Evolutionary conservation across 352 stramenopile genomes (phyloP), one percentile per base, ranked within the genome.

Genomic region (Poterioochromonas sp.): DNA sequence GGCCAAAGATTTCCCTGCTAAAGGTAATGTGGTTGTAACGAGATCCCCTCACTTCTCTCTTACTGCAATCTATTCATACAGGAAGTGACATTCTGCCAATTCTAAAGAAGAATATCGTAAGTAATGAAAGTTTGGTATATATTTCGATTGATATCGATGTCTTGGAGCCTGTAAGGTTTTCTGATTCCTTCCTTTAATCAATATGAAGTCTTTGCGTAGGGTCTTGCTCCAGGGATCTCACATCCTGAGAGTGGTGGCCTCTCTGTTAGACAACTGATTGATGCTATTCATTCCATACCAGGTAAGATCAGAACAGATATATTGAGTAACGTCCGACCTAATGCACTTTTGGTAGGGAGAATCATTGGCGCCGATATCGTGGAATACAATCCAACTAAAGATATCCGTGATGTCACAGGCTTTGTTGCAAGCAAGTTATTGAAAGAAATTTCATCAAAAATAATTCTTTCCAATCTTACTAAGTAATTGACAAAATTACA

Each of bases 121-220:
- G 5, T 51, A 18, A 51, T 20, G 43, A 51, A 53, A 76, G 40
- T 41, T 76, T 70, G 26, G 70, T 81, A 47, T 81, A 81, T 62
- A 74, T 81, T n/a, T 79, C 71, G 5, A 34, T 81, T 0, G 78
- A 81, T 71, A 37, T 81, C 0, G 78, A 81, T 44, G 70, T 65
- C 1, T 47, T 81, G 15, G 78, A 81, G 53, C 78, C 78, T 5
- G 70, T 76, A 51, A 51, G 43, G 5, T 20, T 20, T 51, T 51
- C 5, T 20, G 18, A 5, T 51, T 51, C 5, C 5, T 51, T 51
- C 18, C 5, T 20, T 51, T 5, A 51, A 20, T 51, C 18, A 20
- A 51, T 51, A 20, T 51, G 5, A 20, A 51, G 18, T 51, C 18
- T 51, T 51, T 51, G 43, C 18, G 18, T 18, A 51, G 43, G 43